phyloP scores from a whole-genome alignment of 2,329 filamentous ascomycete species.

The Claviceps spartinae region DNA sequence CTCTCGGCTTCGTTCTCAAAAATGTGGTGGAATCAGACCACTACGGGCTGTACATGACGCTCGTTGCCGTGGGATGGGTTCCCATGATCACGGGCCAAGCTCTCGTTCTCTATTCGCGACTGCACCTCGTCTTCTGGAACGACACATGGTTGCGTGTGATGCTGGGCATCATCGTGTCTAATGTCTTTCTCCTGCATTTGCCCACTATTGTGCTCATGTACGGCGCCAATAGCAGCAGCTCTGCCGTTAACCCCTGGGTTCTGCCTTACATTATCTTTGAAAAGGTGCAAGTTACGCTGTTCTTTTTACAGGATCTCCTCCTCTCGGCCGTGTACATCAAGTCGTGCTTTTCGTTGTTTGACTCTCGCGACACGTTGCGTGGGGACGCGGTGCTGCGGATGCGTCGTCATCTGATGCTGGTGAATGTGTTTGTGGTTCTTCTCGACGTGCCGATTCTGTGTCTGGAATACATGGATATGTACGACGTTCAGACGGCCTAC shows the following conservation, averaged over 20 bases:
- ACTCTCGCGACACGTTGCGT: conserved; percentile 17
- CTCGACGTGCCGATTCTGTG: conserved; percentile 24
- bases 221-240: conserved; percentile 26
- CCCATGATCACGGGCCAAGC: conserved; percentile 46
- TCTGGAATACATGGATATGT: conserved; percentile 16
- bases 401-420: conserved; percentile 23
- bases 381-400: conserved; percentile 13
- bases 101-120: conserved; percentile 46
- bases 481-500: conserved; percentile 18
- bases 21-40: conserved; percentile 11
- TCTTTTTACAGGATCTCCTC: conserved; percentile 39
- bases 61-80: conserved; percentile 15
- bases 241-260: conserved; percentile 4
- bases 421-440: conserved; percentile 27
- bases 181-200: conserved; percentile 38
- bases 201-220: conserved; percentile 43
- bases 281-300: conserved; percentile 38
- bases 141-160: conserved; percentile 31
- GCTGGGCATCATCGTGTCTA: conserved; percentile 41
- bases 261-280: conserved; percentile 30
- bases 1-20: conserved; percentile 33
- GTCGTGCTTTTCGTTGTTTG: conserved; percentile 33
- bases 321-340: conserved; percentile 38
- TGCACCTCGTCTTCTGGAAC: conserved; percentile 44
- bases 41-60: conserved; percentile 9